These are phyloP conservation scores for Handroanthus guayacan DNA, from an alignment of 257 asterid genomes.

Conservation along the genomic window DNA sequence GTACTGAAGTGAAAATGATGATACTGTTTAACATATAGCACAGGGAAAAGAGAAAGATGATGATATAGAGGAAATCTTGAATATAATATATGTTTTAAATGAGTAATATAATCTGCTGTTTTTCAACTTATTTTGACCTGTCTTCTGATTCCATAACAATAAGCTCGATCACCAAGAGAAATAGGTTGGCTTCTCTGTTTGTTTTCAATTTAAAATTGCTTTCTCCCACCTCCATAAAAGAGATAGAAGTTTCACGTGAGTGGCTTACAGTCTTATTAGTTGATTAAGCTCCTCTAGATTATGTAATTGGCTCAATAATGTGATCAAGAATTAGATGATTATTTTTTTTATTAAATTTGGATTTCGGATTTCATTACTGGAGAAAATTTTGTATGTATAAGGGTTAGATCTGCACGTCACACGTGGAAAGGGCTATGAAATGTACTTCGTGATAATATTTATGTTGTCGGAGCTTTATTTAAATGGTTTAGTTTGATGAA, in stretches of 20 bases:
- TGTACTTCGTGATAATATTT: too few relatives aligned
- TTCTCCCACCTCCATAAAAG: not conserved
- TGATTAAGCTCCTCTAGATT: too few relatives aligned
- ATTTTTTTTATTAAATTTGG: too few relatives aligned
- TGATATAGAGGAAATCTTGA: slow-evolving; percentile 4
- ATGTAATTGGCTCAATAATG: not conserved
- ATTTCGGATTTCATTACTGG: not conserved
- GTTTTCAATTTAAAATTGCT: slow-evolving; percentile 31
- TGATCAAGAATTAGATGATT: not conserved
- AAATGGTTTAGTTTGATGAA: too few relatives aligned
- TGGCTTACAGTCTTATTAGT: not conserved
- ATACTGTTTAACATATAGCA: not conserved
- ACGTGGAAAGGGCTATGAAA: too few relatives aligned
- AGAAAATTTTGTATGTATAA: too few relatives aligned
- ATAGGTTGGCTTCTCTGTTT: slow-evolving; percentile 50
- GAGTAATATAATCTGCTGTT: slow-evolving; percentile 28
- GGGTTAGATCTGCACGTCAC: too few relatives aligned
- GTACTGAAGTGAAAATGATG: slow-evolving; percentile 1
- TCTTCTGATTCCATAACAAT: slow-evolving; percentile 56
- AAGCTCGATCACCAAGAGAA: slow-evolving; percentile 57
- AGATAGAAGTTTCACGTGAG: not conserved
- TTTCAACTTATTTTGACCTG: slow-evolving; percentile 45
- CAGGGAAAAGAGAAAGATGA: not conserved
- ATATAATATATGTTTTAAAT: slow-evolving; percentile 23
- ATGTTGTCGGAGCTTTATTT: too few relatives aligned